Evolutionary conservation across 2,329 filamentous ascomycete genomes (phyloP), one percentile per base, ranked within the genome.

Genomic region (Aspergillus eucalypticola): DNA sequence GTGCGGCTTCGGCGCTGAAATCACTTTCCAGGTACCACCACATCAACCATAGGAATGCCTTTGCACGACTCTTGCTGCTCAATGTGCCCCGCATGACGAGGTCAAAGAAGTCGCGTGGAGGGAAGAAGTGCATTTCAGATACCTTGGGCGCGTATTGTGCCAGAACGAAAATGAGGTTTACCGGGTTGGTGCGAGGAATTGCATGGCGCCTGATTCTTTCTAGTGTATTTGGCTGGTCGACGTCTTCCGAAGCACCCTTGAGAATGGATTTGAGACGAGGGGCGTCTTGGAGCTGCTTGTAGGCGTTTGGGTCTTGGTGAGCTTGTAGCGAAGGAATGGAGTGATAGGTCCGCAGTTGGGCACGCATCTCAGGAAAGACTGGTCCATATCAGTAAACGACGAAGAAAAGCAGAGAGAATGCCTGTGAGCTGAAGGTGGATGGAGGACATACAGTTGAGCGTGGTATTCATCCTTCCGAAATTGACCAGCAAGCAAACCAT

Each of bases 311-410:
- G 70, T 98, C 95, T 77, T 97, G 92, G 66, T 93, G 90, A 49
- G 94, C 94, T 78, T 99, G 95, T 6, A 99, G 83, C 1, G 92
- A 97, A 13, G 95, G 95, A 66, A 99, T 99, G 11, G 95, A 94
- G 75, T 99, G 95, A 79, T 99, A 99, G 38, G 95, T 99, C 74
- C 95, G 89, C 32, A 99, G 83, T 73, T 99, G 95, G 29, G 95
- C 95, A 78, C 95, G 90, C 95, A 99, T 99, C 76, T 99, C 95
- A 21, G 95, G 95, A 75, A 99, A 99, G 82, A 99, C 95, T 96
- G 74, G 55, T 44, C 61, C 8, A 13, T 32, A 32, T n/a, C 19
- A 17, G 54, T 63, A 19, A 63, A 41, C 38, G 52, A n/a, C 15
- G 54, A 52, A 25, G 17, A 53, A 21, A 8, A 32, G 46, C 10